Evolutionary conservation across 192 early-diverging fungal genomes (phyloP).

Genomic region (Entophlyctis luteolus): DNA sequence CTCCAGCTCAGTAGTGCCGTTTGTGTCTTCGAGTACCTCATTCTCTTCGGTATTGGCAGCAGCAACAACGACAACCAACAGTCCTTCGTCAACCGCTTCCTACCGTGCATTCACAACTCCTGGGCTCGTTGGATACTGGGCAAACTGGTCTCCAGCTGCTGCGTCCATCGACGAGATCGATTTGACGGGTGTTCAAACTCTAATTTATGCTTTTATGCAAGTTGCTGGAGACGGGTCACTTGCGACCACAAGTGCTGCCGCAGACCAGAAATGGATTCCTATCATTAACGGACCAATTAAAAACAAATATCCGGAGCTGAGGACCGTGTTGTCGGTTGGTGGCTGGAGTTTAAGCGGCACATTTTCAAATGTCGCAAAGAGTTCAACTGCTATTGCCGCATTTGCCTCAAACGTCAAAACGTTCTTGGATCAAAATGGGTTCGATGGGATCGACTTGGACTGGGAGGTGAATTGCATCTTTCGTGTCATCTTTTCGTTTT

Average conservation of each 20-base stretch:
- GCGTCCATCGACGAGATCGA: constrained; percentile 5
- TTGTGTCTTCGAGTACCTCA: too few relatives aligned
- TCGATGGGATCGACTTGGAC: constrained; percentile 31
- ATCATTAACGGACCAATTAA: neutral
- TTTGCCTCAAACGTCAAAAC: constrained; percentile 1
- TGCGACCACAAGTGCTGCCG: neutral
- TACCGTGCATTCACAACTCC: constrained; percentile 6
- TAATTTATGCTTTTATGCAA: constrained; percentile 8
- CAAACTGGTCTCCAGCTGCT: constrained; percentile 9
- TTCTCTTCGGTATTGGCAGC: too few relatives aligned
- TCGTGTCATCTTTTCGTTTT: neutral
- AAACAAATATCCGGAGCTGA: constrained; percentile 3
- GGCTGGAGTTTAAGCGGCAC: constrained; percentile 20
- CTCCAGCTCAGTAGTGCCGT: too few relatives aligned
- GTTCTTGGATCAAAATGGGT: constrained; percentile 21
- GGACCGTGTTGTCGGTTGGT: constrained; percentile 18
- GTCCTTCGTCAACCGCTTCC: too few relatives aligned
- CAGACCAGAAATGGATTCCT: constrained; percentile 1
- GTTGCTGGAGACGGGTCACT: neutral
- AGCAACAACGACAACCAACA: too few relatives aligned
- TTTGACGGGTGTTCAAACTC: neutral
- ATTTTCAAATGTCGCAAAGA: constrained; percentile 17
- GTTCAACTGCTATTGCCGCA: neutral
- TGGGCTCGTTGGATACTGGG: constrained; percentile 17
- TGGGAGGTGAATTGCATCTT: constrained; percentile 12